Conservation (phyloP, 164 flowering plant species). For the Nelumbo lutea region DNA sequence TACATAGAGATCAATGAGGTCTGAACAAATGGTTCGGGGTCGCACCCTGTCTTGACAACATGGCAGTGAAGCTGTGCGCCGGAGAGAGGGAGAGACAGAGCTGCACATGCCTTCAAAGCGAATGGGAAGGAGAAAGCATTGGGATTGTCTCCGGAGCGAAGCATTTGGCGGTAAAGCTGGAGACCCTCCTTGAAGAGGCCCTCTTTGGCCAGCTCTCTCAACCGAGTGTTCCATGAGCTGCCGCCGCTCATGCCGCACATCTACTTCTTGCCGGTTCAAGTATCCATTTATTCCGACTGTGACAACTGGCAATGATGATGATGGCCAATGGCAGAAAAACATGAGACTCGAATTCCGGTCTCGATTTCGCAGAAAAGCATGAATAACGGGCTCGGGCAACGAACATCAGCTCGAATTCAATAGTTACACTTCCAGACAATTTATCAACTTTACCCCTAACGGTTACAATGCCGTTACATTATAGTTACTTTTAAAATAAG, state of each 20-base stretch:
- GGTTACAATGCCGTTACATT: too few relatives aligned
- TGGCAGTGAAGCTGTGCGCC: constrained; percentile 72
- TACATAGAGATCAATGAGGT: constrained; percentile 72
- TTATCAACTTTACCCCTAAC: too few relatives aligned
- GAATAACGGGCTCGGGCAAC: too few relatives aligned
- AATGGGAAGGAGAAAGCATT: constrained; percentile 84
- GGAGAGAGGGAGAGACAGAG: constrained; percentile 43
- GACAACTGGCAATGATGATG: too few relatives aligned
- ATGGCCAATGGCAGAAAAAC: too few relatives aligned
- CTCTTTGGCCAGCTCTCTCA: constrained; percentile 47
- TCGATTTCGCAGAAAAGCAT: too few relatives aligned
- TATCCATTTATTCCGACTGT: too few relatives aligned
- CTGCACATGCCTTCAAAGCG: constrained; percentile 70
- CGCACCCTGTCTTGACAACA: constrained; percentile 52
- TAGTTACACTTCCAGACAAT: too few relatives aligned
- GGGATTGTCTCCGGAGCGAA: constrained; percentile 52
- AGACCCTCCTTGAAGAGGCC: constrained; percentile 52
- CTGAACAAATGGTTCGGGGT: constrained; percentile 50
- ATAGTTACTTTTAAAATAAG: too few relatives aligned
- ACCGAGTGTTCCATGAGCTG: constrained; percentile 55
- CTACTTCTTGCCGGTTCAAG: too few relatives aligned
- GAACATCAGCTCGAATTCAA: too few relatives aligned
- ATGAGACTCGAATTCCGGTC: too few relatives aligned
- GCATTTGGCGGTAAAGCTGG: constrained; percentile 61
- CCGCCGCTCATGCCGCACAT: not conserved